These are phyloP conservation scores for Glycine soja DNA, from an alignment of 306 rosid species.

Conservation along the genomic window DNA sequence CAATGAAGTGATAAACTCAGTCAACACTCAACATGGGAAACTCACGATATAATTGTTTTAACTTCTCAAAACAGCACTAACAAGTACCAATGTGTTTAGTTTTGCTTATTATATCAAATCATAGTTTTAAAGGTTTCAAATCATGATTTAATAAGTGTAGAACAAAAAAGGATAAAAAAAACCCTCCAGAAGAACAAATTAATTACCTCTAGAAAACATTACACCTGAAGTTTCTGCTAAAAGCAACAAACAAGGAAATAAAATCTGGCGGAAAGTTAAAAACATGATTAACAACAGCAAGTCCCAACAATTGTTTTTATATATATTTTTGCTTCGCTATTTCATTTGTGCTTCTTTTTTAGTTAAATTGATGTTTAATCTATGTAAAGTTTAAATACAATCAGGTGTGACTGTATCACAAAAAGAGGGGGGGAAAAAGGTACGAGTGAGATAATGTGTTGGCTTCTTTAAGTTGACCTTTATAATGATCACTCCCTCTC, in stretches of 20 bases:
- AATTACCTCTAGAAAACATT: no score
- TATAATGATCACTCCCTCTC: constrained; percentile 34
- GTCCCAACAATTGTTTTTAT: no score
- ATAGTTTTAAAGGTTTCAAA: no score
- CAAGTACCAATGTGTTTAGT: no score
- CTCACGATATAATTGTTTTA: background rate
- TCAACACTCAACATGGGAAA: background rate
- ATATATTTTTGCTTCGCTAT: background rate
- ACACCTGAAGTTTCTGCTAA: no score
- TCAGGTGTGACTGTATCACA: background rate
- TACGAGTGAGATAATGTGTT: constrained; percentile 1
- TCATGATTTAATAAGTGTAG: no score
- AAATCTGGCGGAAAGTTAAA: no score
- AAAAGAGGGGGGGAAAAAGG: background rate
- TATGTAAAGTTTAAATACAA: background rate
- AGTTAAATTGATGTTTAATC: background rate
- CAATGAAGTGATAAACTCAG: background rate
- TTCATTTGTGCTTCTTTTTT: background rate
- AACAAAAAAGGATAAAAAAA: no score
- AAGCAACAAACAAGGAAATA: no score
- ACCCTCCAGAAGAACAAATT: no score
- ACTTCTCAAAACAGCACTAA: background rate
- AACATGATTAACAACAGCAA: no score
- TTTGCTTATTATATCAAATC: no score
- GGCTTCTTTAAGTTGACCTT: constrained; percentile 45